Evolutionary conservation across 352 stramenopile genomes (phyloP).

Genomic region (Pythium periplocum): DNA sequence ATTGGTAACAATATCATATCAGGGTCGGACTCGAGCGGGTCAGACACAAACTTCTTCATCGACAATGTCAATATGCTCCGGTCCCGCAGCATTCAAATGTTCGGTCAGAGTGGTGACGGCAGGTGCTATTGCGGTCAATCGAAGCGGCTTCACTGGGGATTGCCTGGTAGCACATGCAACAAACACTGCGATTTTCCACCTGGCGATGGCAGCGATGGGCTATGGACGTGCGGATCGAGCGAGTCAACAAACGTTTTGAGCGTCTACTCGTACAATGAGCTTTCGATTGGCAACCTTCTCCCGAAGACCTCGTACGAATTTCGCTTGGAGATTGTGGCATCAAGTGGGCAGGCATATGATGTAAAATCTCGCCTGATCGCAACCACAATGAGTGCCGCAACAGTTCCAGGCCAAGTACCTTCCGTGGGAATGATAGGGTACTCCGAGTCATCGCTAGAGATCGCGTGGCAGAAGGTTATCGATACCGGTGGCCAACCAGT

Average conservation of each 20-base stretch:
- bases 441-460: constrained; percentile 23
- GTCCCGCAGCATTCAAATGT: constrained; percentile 8
- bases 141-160: neutral
- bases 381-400: constrained; percentile 21
- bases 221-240: constrained; percentile 15
- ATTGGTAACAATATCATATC: constrained; percentile 8
- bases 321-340: constrained; percentile 19
- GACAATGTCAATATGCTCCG: constrained; percentile 17
- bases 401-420: constrained; percentile 28
- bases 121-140: constrained; percentile 37
- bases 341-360: constrained; percentile 26
- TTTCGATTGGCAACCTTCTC: constrained; percentile 29
- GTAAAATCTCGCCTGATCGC: constrained; percentile 21
- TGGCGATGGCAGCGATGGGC: neutral
- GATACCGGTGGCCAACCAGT: constrained; percentile 39
- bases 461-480: constrained; percentile 36
- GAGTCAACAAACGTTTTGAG: constrained; percentile 18
- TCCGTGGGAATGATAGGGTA: constrained; percentile 25
- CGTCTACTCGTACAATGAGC: constrained; percentile 23
- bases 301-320: constrained; percentile 33
- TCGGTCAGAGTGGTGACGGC: constrained; percentile 27
- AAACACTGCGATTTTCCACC: neutral
- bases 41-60: constrained; percentile 37
- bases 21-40: constrained; percentile 21
- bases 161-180: constrained; percentile 18